Evolutionary conservation across 805 yeast genomes (phyloP).

Genomic region (Starmerella bombi): DNA sequence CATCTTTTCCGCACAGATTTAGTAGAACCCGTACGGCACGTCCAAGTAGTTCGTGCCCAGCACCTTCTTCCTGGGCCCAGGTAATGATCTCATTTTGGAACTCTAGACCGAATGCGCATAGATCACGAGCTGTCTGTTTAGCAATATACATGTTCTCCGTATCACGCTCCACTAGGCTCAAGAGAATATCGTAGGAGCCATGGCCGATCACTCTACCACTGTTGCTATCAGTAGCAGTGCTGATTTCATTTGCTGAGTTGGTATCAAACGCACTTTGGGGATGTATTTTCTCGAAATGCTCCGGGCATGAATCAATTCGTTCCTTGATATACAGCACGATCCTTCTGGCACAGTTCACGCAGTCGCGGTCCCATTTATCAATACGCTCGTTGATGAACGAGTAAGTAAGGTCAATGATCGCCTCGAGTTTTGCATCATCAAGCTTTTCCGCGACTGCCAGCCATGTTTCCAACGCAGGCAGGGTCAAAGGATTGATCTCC

Average conservation of each 20-base stretch:
- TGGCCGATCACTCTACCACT: not conserved
- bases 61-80: slow-evolving; percentile 9
- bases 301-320: not conserved
- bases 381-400: slow-evolving; percentile 50
- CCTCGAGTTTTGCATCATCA: slow-evolving; percentile 34
- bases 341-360: slow-evolving; percentile 15
- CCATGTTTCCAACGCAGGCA: slow-evolving; percentile 57
- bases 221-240: not conserved
- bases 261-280: slow-evolving; percentile 7
- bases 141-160: slow-evolving; percentile 17
- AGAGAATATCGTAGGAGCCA: slow-evolving; percentile 9
- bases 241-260: not conserved
- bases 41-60: slow-evolving; percentile 18
- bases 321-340: slow-evolving; percentile 4
- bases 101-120: slow-evolving; percentile 13
- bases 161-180: slow-evolving; percentile 15
- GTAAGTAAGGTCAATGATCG: slow-evolving; percentile 55
- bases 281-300: slow-evolving; percentile 3
- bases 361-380: slow-evolving; percentile 41
- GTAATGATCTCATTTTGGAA: slow-evolving; percentile 7
- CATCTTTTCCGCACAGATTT: slow-evolving; percentile 21
- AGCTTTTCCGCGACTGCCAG: slow-evolving; percentile 44
- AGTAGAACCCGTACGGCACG: slow-evolving; percentile 23
- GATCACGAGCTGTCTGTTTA: slow-evolving; percentile 18
- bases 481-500: slow-evolving; percentile 47